These are phyloP conservation scores for Pleurozium schreberi DNA, from an alignment of 225 moss, liverwort and hornwort genomes.

Conservation along the genomic window DNA sequence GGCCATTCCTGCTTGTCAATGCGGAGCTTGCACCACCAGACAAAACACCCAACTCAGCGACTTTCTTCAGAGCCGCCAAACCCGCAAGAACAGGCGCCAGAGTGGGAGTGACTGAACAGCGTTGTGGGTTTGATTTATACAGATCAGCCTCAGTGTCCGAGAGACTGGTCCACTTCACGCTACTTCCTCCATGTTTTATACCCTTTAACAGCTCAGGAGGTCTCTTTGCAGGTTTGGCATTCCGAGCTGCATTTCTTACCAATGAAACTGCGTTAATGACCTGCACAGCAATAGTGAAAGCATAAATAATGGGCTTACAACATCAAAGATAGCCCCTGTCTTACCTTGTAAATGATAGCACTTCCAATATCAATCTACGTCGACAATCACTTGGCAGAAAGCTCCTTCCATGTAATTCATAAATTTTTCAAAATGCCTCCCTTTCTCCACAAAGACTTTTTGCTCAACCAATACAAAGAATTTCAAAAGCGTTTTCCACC, in stretches of 20 bases:
- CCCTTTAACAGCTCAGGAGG: slow-evolving; percentile 1
- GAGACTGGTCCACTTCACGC: slow-evolving; percentile 31
- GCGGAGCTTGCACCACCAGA: slow-evolving; percentile 21
- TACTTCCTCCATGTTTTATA: slow-evolving; percentile 11
- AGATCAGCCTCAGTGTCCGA: slow-evolving; percentile 72
- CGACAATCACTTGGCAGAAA: no score
- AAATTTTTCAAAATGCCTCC: no score
- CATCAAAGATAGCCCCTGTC: background rate
- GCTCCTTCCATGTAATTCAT: no score
- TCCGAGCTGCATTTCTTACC: slow-evolving; percentile 17
- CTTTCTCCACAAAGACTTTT: no score
- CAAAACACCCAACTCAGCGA: slow-evolving; percentile 43
- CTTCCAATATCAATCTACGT: no score
- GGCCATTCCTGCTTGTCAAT: background rate
- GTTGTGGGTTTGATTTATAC: background rate
- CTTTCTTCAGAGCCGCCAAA: slow-evolving; percentile 58
- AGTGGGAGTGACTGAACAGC: background rate
- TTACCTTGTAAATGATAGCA: no score
- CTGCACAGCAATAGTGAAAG: slow-evolving; percentile 16
- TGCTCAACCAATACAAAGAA: no score
- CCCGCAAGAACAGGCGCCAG: slow-evolving; percentile 44
- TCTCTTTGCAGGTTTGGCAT: slow-evolving; percentile 2
- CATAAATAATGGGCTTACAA: background rate
- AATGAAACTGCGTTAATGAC: slow-evolving; percentile 37
- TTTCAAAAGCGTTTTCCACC: no score